Base-by-base conservation (phyloP, 2,329 filamentous ascomycete species). In the Fonsecaea multimorphosa region DNA sequence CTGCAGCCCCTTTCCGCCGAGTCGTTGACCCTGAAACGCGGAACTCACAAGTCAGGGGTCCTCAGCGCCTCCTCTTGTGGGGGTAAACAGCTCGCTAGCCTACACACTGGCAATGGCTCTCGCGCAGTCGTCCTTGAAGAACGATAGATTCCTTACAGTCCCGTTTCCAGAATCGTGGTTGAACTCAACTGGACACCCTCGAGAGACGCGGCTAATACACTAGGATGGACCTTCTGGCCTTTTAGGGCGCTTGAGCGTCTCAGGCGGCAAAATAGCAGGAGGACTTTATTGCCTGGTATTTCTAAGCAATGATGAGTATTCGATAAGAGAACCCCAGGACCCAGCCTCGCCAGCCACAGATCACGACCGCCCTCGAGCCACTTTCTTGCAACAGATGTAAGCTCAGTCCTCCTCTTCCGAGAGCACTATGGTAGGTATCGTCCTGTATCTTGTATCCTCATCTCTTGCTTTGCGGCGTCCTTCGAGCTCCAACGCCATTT, bases 401-500 rank as follows among this genome's bases (percentile, higher is more conserved):
- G 22, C 16, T 64, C 61, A 68, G 19, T 70, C 68, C 27, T 69
- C 70, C 38, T 70, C 69, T 49, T 70, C 70, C 29, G 70, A 67
- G 19, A 71, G 53, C 3, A 67, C 58, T n/a, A 69, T 69, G 1
- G 70, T 68, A 3, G 70, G 70, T 31, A 70, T 66, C 22, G 61
- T 64, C 24, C 49, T 66, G 58, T 70, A 66, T 58, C 63, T 60
- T 3, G 52, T 58, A 16, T 60, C 51, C 5, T 38, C 49, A n/a
- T 53, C 36, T n/a, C 36, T 32, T 14, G 53, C 63, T 58, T 67
- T 67, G 8, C 59, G 59, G 14, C 54, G 19, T 31, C 74, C 75
- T 65, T 81, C 76, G 24, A 83, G 69, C 65, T 81, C 81, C 64
- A 85, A 83, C 0, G 89, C 88, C 63, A 93, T 79, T 71, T 82